Evolutionary conservation across 179 eudicot species (phyloP).

Genomic region (Dionaea muscipula): DNA sequence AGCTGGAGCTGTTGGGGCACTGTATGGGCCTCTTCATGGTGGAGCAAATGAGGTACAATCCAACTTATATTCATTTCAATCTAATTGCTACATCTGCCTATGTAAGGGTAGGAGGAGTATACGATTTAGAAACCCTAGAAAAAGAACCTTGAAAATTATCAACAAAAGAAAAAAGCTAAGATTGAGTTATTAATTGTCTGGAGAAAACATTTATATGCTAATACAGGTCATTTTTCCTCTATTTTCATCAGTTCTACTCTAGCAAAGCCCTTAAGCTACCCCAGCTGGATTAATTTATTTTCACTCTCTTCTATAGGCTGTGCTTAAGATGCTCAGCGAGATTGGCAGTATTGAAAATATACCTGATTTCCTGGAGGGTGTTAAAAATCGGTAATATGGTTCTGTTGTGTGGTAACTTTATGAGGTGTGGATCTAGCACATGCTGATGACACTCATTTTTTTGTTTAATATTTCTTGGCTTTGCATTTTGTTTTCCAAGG

Average conservation of each 20-base stretch:
- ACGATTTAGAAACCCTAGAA: too few species aligned
- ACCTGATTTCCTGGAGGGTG: constrained; percentile 95
- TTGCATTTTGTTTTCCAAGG: constrained; percentile 26
- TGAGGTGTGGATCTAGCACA: too few species aligned
- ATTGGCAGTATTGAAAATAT: constrained; percentile 85
- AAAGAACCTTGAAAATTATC: too few species aligned
- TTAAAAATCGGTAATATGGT: constrained; percentile 59
- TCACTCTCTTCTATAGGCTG: constrained; percentile 40
- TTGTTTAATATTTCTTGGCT: too few species aligned
- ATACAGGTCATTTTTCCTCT: neutral
- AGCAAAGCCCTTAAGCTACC: neutral
- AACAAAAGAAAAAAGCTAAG: too few species aligned
- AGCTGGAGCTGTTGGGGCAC: constrained; percentile 96
- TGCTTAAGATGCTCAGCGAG: constrained; percentile 88
- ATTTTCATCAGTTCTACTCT: neutral
- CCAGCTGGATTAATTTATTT: neutral
- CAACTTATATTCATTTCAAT: neutral
- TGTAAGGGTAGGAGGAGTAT: too few species aligned
- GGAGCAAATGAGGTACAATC: constrained; percentile 89
- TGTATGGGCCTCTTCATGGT: constrained; percentile 99
- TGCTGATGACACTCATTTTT: too few species aligned
- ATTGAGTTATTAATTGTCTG: too few species aligned
- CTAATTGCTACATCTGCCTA: neutral
- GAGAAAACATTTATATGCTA: neutral
- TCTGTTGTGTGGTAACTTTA: neutral